Evolutionary conservation across 2,329 filamentous ascomycete genomes (phyloP), one percentile per base, ranked within the genome.

Genomic region (Penicillium psychrosexuale): DNA sequence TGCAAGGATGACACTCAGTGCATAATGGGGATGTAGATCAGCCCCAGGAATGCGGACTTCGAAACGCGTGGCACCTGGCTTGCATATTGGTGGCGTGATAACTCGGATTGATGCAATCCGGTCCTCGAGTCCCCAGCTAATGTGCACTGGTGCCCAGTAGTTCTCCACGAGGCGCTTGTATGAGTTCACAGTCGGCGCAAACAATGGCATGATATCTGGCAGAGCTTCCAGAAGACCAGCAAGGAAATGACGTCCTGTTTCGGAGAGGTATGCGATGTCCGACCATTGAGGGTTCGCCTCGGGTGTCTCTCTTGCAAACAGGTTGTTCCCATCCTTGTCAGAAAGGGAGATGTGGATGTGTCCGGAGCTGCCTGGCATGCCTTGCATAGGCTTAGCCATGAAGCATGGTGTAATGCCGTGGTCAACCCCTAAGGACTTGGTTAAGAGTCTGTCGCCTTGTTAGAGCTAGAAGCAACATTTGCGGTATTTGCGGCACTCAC

Each of bases 141-240:
- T 92, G 0, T 92, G 96, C 3, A 97, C 92, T 0, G 93, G 93
- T 0, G 93, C 93, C 93, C 93, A 97, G 76, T 96, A 97, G 77
- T 97, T 97, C 78, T 97, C 93, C 2, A 97, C 93, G 0, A 97
- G 82, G 3, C 93, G 87, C 78, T 97, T 97, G 80, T 97, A 97
- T 56, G 89, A 95, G 81, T 97, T 97, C 67, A 97, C 84, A 0
- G 90, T 97, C 0, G 93, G 93, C 0, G 93, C 93, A 17, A 97
- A 80, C 48, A 97, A 80, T 1, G 93, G 93, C 93, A 97, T 97
- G 62, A 97, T 84, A 69, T 96, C 90, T 1, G 93, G 90, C 2
- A 97, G 81, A 12, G 92, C 93, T 24, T 90, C 87, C 0, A 97
- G 81, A 1, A 97, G 74, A 9, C 93, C 93, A 0, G 93, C 93